phyloP scores from a whole-genome alignment of 805 yeast species.

The Saturnispora quitensis region DNA sequence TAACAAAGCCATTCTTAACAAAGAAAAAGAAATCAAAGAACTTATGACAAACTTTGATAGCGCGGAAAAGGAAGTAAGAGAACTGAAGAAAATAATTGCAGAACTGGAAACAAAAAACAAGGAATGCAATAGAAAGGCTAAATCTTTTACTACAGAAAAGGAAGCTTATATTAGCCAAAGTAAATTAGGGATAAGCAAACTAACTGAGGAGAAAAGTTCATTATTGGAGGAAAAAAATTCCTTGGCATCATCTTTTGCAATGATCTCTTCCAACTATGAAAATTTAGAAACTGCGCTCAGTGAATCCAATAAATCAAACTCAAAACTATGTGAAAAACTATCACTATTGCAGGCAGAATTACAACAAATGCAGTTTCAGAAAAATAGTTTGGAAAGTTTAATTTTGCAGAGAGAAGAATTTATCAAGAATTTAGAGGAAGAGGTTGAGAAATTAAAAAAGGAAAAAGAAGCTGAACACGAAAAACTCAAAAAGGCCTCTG shows the following conservation, averaged over 20 bases:
- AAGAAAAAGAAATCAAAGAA: background rate
- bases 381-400: background rate
- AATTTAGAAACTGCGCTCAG: constrained; percentile 1
- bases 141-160: background rate
- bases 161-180: background rate
- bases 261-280: constrained; percentile 7
- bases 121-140: background rate
- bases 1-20: background rate
- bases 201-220: background rate
- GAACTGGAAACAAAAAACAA: background rate
- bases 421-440: background rate
- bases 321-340: background rate
- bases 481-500: background rate
- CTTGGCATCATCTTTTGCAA: constrained; percentile 4
- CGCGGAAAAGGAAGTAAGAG: background rate
- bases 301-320: background rate
- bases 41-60: background rate
- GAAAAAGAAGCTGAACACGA: background rate
- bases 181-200: background rate
- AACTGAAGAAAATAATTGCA: background rate
- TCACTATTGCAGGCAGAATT: background rate
- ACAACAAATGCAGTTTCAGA: background rate
- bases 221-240: constrained; percentile 4
- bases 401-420: background rate
- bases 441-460: background rate